Percentiles rank a stretch among this genome's conserved stretches.
Conservation (phyloP, 352 stramenopile species). For the Phytophthora brassicae region DNA sequence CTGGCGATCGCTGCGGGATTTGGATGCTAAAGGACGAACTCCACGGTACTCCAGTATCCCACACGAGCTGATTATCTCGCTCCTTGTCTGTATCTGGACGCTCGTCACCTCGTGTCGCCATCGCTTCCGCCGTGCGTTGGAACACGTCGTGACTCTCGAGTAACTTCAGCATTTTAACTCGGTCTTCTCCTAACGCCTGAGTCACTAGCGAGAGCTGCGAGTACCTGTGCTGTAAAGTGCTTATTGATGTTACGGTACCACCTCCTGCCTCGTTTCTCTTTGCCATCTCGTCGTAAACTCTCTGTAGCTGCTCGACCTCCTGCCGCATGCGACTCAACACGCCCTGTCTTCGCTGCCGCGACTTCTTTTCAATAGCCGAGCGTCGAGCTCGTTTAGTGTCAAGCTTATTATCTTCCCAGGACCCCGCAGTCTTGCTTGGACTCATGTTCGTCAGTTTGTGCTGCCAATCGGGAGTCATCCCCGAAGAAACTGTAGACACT, state of each 20-base stretch:
- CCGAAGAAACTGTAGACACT: conserved; percentile 17
- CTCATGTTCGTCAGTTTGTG: too few species aligned
- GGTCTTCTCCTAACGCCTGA: conserved; percentile 44
- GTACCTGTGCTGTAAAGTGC: conserved; percentile 29
- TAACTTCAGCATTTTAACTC: conserved; percentile 33
- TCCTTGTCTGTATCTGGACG: background rate
- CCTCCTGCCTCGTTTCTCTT: conserved; percentile 14
- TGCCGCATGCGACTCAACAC: conserved; percentile 46
- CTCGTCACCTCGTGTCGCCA: conserved; percentile 13
- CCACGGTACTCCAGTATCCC: conserved; percentile 29
- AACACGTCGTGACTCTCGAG: conserved; percentile 40
- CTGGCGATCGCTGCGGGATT: conserved; percentile 19
- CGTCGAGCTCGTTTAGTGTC: conserved; percentile 42
- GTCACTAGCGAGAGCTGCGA: conserved; percentile 40
- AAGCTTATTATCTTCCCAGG: conserved; percentile 2
- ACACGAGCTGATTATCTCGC: conserved; percentile 12
- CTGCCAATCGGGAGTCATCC: conserved; percentile 11
- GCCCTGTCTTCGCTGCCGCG: conserved; percentile 36
- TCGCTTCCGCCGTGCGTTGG: conserved; percentile 31
- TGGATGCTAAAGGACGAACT: conserved; percentile 40
- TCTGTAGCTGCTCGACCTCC: conserved; percentile 52
- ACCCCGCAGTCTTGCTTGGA: conserved; percentile 20
- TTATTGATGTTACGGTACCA: background rate
- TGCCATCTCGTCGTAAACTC: conserved; percentile 39
- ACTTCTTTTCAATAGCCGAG: conserved; percentile 65